A percentile compares a stretch with the other conserved stretches of the same genome.
Evolutionary conservation across 2,329 filamentous ascomycete genomes (phyloP).

Genomic region (Scortechinia acanthostroma): DNA sequence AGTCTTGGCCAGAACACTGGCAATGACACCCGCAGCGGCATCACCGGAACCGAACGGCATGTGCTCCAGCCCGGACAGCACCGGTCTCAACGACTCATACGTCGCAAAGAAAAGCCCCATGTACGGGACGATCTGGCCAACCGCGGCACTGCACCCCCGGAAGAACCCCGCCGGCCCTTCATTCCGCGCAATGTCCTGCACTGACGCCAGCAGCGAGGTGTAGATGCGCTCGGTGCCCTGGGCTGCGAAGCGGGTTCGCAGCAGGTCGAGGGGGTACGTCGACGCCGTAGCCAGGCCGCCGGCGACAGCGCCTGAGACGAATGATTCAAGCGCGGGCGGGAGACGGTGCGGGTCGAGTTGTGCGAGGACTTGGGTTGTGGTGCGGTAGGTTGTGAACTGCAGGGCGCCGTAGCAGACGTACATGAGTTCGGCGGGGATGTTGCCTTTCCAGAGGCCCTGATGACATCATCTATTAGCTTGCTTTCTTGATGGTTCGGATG

Average conservation of each 20-base stretch:
- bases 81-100: constrained; percentile 71
- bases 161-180: constrained; percentile 82
- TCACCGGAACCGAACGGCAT: constrained; percentile 73
- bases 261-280: constrained; percentile 88
- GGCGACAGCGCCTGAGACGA: constrained; percentile 75
- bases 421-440: constrained; percentile 87
- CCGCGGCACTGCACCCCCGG: constrained; percentile 72
- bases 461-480: constrained; percentile 8
- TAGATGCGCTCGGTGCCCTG: constrained; percentile 82
- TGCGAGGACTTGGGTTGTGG: constrained; percentile 58
- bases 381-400: constrained; percentile 85
- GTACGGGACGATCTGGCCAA: constrained; percentile 85
- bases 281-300: constrained; percentile 74
- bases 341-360: constrained; percentile 30
- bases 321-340: constrained; percentile 67
- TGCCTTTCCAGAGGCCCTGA: constrained; percentile 85
- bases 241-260: constrained; percentile 92
- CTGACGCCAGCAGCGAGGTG: constrained; percentile 56
- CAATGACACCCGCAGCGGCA: constrained; percentile 73
- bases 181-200: constrained; percentile 65
- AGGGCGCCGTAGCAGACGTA: constrained; percentile 85
- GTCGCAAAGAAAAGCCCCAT: constrained; percentile 94
- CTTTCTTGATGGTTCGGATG: no score
- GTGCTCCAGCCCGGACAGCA: constrained; percentile 37
- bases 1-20: constrained; percentile 78